phyloP scores from a whole-genome alignment of 2,329 filamentous ascomycete species.

The Podosphaera aphanis region DNA sequence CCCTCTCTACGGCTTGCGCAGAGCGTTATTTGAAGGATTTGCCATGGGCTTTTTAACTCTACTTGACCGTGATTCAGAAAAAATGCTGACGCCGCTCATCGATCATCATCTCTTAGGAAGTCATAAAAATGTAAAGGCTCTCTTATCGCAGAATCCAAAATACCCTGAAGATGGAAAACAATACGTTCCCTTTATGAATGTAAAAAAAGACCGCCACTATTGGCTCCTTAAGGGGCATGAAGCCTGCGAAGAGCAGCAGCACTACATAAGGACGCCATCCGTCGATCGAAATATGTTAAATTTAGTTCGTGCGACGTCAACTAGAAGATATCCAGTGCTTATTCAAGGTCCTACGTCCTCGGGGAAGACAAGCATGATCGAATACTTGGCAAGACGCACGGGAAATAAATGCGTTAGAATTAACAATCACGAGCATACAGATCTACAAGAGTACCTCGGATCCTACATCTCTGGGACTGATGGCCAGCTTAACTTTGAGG shows the following conservation, averaged over 20 bases:
- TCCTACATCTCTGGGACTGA: slow-evolving; percentile 74
- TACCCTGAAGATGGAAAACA: slow-evolving; percentile 51
- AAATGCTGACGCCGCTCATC: slow-evolving; percentile 55
- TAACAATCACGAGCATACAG: slow-evolving; percentile 98
- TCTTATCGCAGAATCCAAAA: slow-evolving; percentile 57
- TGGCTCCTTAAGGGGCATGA: slow-evolving; percentile 64
- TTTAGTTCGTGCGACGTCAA: slow-evolving; percentile 78
- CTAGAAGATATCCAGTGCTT: slow-evolving; percentile 72
- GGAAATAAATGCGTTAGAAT: slow-evolving; percentile 95
- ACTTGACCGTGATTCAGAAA: slow-evolving; percentile 60
- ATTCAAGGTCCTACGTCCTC: slow-evolving; percentile 93
- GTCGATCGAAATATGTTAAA: slow-evolving; percentile 90
- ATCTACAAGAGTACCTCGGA: slow-evolving; percentile 90
- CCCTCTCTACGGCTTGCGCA: slow-evolving; percentile 58
- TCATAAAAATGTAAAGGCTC: slow-evolving; percentile 41
- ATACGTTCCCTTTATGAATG: slow-evolving; percentile 59
- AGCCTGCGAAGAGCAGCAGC: slow-evolving; percentile 43
- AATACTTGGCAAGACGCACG: slow-evolving; percentile 87
- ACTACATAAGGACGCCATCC: slow-evolving; percentile 93
- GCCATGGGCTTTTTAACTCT: slow-evolving; percentile 95
- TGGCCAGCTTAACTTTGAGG: slow-evolving; percentile 72
- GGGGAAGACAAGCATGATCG: slow-evolving; percentile 98
- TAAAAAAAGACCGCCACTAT: slow-evolving; percentile 46
- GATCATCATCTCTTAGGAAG: slow-evolving; percentile 55
- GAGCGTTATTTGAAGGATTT: slow-evolving; percentile 83